Evolutionary conservation across 2,329 filamentous ascomycete genomes (phyloP).

Genomic region (Orbilia quercus): DNA sequence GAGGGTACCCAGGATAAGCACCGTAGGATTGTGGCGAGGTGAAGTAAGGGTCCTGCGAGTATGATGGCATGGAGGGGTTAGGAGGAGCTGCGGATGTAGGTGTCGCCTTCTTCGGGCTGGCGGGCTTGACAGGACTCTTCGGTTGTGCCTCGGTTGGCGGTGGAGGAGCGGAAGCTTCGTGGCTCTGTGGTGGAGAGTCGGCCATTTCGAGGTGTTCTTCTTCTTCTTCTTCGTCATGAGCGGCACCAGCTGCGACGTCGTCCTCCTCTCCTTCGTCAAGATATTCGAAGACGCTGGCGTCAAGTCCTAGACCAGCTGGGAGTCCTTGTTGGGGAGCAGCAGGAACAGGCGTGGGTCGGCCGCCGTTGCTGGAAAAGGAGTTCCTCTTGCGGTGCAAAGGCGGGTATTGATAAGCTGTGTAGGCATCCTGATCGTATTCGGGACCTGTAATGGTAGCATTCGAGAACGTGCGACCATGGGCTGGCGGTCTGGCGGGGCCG

Average conservation of each 20-base stretch:
- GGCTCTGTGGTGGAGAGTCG: slow-evolving; percentile 28
- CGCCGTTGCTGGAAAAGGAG: slow-evolving; percentile 51
- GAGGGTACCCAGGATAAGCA: slow-evolving; percentile 25
- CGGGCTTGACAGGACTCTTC: slow-evolving; percentile 47
- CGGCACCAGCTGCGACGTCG: slow-evolving; percentile 29
- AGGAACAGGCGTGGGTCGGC: slow-evolving; percentile 40
- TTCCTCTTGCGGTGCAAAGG: slow-evolving; percentile 45
- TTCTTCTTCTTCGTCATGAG: slow-evolving; percentile 32
- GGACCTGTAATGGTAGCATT: slow-evolving; percentile 50
- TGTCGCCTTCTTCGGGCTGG: slow-evolving; percentile 44
- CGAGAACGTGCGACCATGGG: slow-evolving; percentile 45
- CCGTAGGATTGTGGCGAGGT: slow-evolving; percentile 34
- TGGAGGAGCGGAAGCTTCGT: slow-evolving; percentile 10
- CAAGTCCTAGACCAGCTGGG: slow-evolving; percentile 49
- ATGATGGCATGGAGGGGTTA: slow-evolving; percentile 27
- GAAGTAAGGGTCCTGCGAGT: slow-evolving; percentile 49
- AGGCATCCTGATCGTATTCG: slow-evolving; percentile 38
- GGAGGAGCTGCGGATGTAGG: slow-evolving; percentile 36
- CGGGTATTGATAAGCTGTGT: slow-evolving; percentile 29
- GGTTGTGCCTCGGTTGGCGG: slow-evolving; percentile 28
- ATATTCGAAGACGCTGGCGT: slow-evolving; percentile 52
- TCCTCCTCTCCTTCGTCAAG: slow-evolving; percentile 47
- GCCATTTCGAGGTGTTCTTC: slow-evolving; percentile 32
- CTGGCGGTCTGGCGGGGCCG: slow-evolving; percentile 29
- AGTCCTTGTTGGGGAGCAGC: slow-evolving; percentile 26